Evolutionary conservation across 805 yeast species (phyloP).

Genomic region (Barnettozyma sucrosica): DNA sequence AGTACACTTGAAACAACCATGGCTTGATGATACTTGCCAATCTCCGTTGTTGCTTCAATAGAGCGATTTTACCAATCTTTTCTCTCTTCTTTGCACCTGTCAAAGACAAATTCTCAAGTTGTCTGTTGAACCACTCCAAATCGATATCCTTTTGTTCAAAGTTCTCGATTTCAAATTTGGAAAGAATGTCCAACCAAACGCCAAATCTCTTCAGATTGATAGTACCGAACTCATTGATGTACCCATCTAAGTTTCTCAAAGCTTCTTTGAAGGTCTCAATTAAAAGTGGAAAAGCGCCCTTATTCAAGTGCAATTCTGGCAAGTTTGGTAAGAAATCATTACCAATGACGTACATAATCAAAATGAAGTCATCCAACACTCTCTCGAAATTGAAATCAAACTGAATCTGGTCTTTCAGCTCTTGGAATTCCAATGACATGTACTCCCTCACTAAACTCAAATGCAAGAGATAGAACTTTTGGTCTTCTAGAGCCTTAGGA

Average conservation of each 20-base stretch:
- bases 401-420: conserved; percentile 53
- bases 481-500: conserved; percentile 56
- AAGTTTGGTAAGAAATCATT: conserved; percentile 96
- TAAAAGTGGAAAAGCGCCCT: conserved; percentile 94
- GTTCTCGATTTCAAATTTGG: conserved; percentile 76
- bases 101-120: conserved; percentile 70
- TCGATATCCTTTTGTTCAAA: conserved; percentile 82
- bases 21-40: conserved; percentile 53
- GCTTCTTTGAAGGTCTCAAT: conserved; percentile 83
- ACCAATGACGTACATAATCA: conserved; percentile 91
- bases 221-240: conserved; percentile 75
- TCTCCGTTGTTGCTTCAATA: conserved; percentile 69
- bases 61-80: conserved; percentile 56
- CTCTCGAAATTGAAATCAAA: conserved; percentile 82
- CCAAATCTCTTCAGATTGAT: conserved; percentile 71
- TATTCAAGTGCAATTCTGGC: conserved; percentile 88
- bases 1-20: conserved; percentile 36
- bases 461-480: conserved; percentile 78
- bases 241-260: conserved; percentile 69
- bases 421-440: conserved; percentile 76
- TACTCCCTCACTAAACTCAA: conserved; percentile 87
- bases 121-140: conserved; percentile 86
- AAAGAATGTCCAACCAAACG: conserved; percentile 68
- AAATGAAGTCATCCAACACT: conserved; percentile 84
- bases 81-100: conserved; percentile 66